Evolutionary conservation across 805 yeast species (phyloP).

Genomic region (Saturnispora bothae): DNA sequence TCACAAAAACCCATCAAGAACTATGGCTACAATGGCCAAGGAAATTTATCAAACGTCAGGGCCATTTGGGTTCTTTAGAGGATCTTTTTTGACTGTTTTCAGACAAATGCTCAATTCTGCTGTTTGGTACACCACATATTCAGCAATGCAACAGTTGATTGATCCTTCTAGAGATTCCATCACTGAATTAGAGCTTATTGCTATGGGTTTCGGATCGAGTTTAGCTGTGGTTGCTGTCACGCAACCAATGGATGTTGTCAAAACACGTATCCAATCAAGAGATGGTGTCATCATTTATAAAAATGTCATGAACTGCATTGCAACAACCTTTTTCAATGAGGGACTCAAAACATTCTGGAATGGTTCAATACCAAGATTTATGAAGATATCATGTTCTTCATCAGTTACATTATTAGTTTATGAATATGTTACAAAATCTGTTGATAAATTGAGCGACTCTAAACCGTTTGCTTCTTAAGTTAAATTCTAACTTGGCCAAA

Average conservation of each 20-base stretch:
- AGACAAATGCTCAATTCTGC: slow-evolving; percentile 74
- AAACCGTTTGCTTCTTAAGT: slow-evolving; percentile 23
- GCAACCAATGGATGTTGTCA: slow-evolving; percentile 83
- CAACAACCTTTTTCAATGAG: slow-evolving; percentile 37
- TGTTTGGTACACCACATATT: slow-evolving; percentile 77
- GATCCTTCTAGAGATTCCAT: slow-evolving; percentile 42
- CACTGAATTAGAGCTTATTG: slow-evolving; percentile 27
- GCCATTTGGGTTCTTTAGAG: slow-evolving; percentile 66
- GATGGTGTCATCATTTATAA: slow-evolving; percentile 48
- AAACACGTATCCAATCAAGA: slow-evolving; percentile 77
- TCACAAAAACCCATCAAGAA: slow-evolving; percentile 44
- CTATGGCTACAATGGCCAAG: slow-evolving; percentile 40
- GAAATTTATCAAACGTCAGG: slow-evolving; percentile 73
- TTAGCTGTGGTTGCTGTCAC: slow-evolving; percentile 65
- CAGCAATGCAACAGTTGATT: slow-evolving; percentile 59
- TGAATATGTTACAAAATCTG: slow-evolving; percentile 42
- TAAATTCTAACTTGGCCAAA: slow-evolving; percentile 38
- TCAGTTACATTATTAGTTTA: slow-evolving; percentile 59
- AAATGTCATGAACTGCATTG: slow-evolving; percentile 50
- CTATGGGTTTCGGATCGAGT: slow-evolving; percentile 53
- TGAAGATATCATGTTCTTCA: slow-evolving; percentile 63
- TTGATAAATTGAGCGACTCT: slow-evolving; percentile 20
- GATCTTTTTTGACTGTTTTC: slow-evolving; percentile 68
- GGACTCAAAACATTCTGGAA: slow-evolving; percentile 40
- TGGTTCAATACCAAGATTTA: slow-evolving; percentile 56